A percentile compares a stretch with the other conserved stretches of the same genome.
These are phyloP conservation scores for Ascochyta viciae-villosae DNA, from an alignment of 2,329 filamentous ascomycete genomes.

Conservation along the genomic window DNA sequence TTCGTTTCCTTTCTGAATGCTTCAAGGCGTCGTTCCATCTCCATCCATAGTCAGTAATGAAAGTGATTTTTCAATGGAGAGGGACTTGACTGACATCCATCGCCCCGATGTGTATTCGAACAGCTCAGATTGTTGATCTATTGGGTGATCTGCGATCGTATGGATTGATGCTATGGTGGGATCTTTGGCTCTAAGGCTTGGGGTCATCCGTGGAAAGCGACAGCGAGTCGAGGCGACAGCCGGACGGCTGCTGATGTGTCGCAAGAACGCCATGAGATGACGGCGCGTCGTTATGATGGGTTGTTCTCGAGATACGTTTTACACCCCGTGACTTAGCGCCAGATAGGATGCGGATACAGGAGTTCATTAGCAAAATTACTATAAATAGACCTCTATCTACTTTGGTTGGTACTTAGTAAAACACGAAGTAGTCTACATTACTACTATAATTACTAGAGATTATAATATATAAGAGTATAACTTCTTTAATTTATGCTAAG, in stretches of 20 bases:
- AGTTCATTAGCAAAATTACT: no score
- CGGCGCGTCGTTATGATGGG: neutral
- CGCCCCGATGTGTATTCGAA: conserved; percentile 35
- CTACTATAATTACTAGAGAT: no score
- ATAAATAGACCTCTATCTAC: no score
- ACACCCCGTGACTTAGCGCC: no score
- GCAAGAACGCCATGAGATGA: neutral
- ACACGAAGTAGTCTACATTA: no score
- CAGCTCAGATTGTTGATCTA: conserved; percentile 18
- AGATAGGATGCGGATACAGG: no score
- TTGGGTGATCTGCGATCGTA: conserved; percentile 11
- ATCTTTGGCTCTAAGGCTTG: conserved; percentile 6
- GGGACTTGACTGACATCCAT: conserved; percentile 28
- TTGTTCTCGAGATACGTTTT: no score
- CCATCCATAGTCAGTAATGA: conserved; percentile 20
- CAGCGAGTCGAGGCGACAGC: neutral
- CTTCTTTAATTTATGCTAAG: no score
- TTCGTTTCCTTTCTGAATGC: conserved; percentile 26
- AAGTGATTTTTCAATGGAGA: neutral
- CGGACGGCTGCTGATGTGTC: neutral
- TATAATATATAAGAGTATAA: no score
- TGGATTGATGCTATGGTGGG: conserved; percentile 10
- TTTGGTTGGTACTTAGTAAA: no score
- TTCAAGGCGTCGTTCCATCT: conserved; percentile 32
- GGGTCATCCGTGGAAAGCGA: neutral